Base-by-base conservation (phyloP, 345 rosid genomes). In the Lenwebbia sp. region DNA sequence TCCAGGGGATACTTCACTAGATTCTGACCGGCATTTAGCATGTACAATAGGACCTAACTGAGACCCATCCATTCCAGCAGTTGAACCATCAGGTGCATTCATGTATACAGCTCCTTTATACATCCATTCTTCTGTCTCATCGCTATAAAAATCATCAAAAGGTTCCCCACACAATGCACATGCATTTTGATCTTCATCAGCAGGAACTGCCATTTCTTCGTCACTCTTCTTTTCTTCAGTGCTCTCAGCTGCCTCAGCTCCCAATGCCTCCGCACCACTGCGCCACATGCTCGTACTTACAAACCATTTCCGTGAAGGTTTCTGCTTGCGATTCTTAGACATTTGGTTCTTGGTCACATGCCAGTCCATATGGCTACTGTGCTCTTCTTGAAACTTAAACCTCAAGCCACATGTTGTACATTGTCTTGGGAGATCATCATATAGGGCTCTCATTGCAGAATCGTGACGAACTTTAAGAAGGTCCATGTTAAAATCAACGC, bases 331-430 rank as follows among this genome's bases (percentile, higher is more conserved):
- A 86, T 90, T 98, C 93, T 94, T 98, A 52, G 98, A 94, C 98
- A 90, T 95, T 83, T 99, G 94, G 89, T 98, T 98, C 92, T 89
- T 98, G 7, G 99, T 98, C 88, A 98, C 99, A 92, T 98, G 99
- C 99, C 99, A 98, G 91, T 98, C 99, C 99, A 98, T 98, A 89
- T 98, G 99, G 87, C 90, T 92, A 84, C 99, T 95, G 88, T 98
- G 99, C 86, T 95, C 98, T 88, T 96, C 99, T 91, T 98, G 99
- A 87, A 90, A 90, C 91, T 93, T 95, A 86, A 98, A 98, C 33
- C 99, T 95, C 83, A 94, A 92, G 89, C 99, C 99, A 89, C 99
- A 98, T 51, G 99, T 94, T 55, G 96, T 94, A 90, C 99, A 98
- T 90, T 98, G 99, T 89, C 99, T 94, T 52, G 99, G 98, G 84